Percentiles rank a stretch among this genome's conserved stretches.
Evolutionary conservation across 768 basidiomycete genomes (phyloP).

Genomic region (Leccinum sublutescens): DNA sequence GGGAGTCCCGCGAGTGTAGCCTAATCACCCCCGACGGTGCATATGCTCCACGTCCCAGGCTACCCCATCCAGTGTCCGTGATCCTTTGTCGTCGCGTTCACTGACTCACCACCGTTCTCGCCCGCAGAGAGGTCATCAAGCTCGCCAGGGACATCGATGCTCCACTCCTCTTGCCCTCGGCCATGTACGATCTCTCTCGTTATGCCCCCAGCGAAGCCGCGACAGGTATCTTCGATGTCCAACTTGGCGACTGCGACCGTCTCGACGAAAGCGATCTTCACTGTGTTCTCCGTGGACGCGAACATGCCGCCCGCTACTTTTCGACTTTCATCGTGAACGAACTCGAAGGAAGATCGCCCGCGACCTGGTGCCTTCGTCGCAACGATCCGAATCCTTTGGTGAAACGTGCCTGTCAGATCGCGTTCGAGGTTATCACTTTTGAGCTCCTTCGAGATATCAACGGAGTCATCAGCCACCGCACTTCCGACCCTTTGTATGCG

Average conservation of each 20-base stretch:
- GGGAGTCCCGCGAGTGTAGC: conserved; percentile 67
- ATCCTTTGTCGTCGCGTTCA: not conserved
- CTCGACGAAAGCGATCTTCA: conserved; percentile 54
- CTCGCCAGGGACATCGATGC: conserved; percentile 58
- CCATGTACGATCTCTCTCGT: conserved; percentile 80
- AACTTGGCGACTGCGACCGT: conserved; percentile 39
- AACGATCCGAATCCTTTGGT: conserved; percentile 43
- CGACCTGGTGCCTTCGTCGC: conserved; percentile 47
- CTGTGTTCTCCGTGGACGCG: conserved; percentile 62
- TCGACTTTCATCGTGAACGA: conserved; percentile 76
- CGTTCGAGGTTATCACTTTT: conserved; percentile 73
- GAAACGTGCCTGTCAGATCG: conserved; percentile 61
- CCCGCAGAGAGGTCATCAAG: conserved; percentile 59
- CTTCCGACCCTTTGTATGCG: conserved; percentile 68
- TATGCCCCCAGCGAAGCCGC: conserved; percentile 60
- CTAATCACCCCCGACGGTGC: conserved; percentile 48
- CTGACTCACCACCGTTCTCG: conserved; percentile 7
- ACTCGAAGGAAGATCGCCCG: conserved; percentile 61
- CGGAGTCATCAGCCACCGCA: conserved; percentile 62
- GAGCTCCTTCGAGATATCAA: conserved; percentile 73
- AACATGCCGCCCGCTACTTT: conserved; percentile 69
- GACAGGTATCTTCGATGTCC: conserved; percentile 44
- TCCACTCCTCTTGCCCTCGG: conserved; percentile 63
- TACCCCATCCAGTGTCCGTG: conserved; percentile 71
- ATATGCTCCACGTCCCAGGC: conserved; percentile 52